Base-by-base conservation (phyloP, 2,329 filamentous ascomycete species). In the Myrmaecium sp. region DNA sequence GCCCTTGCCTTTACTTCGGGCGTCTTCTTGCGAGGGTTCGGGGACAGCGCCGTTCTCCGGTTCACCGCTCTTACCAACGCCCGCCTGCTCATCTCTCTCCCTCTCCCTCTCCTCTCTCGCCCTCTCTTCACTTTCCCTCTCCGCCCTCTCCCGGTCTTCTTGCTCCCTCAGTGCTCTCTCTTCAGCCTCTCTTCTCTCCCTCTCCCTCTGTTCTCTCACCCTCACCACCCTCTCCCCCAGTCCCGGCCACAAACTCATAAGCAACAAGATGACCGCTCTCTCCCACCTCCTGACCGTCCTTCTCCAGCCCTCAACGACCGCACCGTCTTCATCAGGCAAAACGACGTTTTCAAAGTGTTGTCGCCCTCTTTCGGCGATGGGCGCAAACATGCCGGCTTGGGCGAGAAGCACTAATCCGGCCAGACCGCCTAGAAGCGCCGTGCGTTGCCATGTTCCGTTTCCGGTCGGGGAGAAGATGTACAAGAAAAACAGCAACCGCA, bases 201-300 rank as follows among this genome's bases (percentile, higher is more conserved):
- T 32, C 25, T 33, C 38, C 10, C 62, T 55, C 28, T 62, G 60
- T 36, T 66, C 60, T 31, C 63, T 55, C 14, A 63, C 67, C 34
- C 59, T 52, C 9, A 74, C 63, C 41, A 70, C 65, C 5, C 65
- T 53, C 41, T 74, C 69, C 1, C 69, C 69, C 14, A 74, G 55
- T 1, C 69, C 69, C 1, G 69, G 69, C 41, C 69, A 62, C 26
- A 74, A 41, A 43, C 64, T 71, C 1, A 68, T 69, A 17, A 74
- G 42, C 32, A 74, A 69, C n/a, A 74, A 50, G n/a, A 66, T 65
- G 21, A 68, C 39, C 2, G 62, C 62, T 19, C 69, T 55, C 42
- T 74, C 69, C 0, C 57, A 43, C 2, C 57, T 54, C 22, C 63
- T 47, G 11, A 67, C 27, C 4, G 27, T 35, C 46, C 32, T 58